Evolutionary conservation across 2,329 filamentous ascomycete genomes (phyloP).

Genomic region (Chrysosporium keratinophilum): DNA sequence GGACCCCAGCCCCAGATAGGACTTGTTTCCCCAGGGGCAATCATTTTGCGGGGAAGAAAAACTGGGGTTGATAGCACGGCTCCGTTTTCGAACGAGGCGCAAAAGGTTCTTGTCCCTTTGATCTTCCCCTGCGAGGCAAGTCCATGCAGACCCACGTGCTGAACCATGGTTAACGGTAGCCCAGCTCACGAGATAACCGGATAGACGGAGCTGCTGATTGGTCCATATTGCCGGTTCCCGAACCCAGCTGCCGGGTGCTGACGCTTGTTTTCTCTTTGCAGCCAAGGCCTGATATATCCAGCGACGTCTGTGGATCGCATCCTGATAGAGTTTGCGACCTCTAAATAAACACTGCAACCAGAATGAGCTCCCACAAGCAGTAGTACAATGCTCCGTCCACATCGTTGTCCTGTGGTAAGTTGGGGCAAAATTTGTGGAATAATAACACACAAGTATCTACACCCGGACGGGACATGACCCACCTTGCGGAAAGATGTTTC

Average conservation of each 20-base stretch:
- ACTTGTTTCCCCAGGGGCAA: neutral
- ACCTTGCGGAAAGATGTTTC: too few species aligned
- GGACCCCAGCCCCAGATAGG: neutral
- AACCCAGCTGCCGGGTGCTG: neutral
- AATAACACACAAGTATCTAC: too few species aligned
- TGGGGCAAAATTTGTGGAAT: too few species aligned
- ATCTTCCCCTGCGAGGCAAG: conserved; percentile 6
- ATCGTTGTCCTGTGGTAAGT: too few species aligned
- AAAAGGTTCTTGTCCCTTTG: neutral
- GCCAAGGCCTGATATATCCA: neutral
- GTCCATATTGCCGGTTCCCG: neutral
- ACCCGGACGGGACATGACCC: too few species aligned
- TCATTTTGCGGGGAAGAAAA: conserved; percentile 7
- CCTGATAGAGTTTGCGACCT: too few species aligned
- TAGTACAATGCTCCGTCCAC: too few species aligned
- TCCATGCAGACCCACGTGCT: conserved; percentile 8
- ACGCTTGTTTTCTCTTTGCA: neutral
- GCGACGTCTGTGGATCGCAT: too few species aligned
- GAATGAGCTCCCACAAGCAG: too few species aligned
- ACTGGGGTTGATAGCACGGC: neutral
- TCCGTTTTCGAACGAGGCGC: too few species aligned
- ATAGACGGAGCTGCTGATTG: neutral
- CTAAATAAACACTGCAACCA: too few species aligned
- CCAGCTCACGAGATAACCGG: neutral
- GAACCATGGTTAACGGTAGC: neutral